Base-by-base conservation (phyloP, 805 yeast genomes). In the Hemisphaericaspora nanyangensis region DNA sequence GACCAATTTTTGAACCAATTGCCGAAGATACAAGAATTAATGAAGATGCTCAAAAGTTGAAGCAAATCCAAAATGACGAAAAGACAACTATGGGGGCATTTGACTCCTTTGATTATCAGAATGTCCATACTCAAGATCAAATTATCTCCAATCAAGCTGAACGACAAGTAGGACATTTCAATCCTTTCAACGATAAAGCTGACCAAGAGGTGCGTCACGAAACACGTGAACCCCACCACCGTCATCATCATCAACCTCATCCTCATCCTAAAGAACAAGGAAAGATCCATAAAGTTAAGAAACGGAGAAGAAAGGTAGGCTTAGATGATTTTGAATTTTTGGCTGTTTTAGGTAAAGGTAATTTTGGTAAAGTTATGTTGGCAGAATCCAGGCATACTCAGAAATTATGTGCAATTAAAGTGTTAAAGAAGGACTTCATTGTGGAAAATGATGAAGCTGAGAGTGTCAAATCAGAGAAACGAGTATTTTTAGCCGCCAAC, bases 261-360 rank as follows among this genome's bases (percentile, higher is more conserved):
- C 52, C 39, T 18, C 33, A 26, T 13, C 38, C 17, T 4, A 28
- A 16, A 33, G 24, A 26, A 7, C 15, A 7, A 34, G 18, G 40
- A 24, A n/a, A 31, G 12, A 22, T 8, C 2, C 58, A 51, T 16
- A 62, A 54, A 41, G 46, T 54, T 13, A 62, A 51, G 42, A 60
- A 59, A 37, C 66, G 65, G 51, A 79, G 87, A 50, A 79, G 84
- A 53, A 83, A 81, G 60, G 79, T 90, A 40, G 97, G 99, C 0
- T 73, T 93, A 41, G 98, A 93, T 60, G 98, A 93, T 63, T 93
- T 93, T 73, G 84, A 87, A 50, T 85, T 93, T 55, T 65, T 93
- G 50, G 95, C 97, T 7, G 99, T 93, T 7, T 74, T 93, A 42
- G 99, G 99, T 52, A 93, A 90, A 60, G 99, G 99, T 66, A 93